Evolutionary conservation across 1,284 basidiomycete genomes (phyloP).

Genomic region (Naganishia sp.): DNA sequence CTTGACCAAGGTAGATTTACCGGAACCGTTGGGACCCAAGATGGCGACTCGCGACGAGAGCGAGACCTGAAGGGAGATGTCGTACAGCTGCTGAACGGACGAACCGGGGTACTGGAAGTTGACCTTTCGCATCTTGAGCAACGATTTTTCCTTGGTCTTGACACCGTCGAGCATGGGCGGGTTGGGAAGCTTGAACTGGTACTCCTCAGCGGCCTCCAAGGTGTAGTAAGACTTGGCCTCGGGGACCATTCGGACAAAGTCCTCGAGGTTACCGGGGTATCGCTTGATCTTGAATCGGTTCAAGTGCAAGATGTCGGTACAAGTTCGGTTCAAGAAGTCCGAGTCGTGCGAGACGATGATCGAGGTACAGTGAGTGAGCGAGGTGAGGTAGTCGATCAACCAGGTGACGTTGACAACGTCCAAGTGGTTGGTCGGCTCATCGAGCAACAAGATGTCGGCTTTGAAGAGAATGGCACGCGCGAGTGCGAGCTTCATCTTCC

Average conservation of each 20-base stretch:
- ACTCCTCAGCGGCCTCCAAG: slow-evolving; percentile 89
- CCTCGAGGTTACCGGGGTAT: slow-evolving; percentile 96
- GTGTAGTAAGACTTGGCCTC: slow-evolving; percentile 99
- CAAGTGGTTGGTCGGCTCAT: slow-evolving; percentile 98
- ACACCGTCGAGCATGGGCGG: slow-evolving; percentile 97
- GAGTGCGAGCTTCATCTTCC: slow-evolving; percentile 99
- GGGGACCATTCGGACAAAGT: slow-evolving; percentile 89
- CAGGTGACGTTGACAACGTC: slow-evolving; percentile 96
- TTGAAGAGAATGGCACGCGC: slow-evolving; percentile 99
- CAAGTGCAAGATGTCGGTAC: slow-evolving; percentile 97
- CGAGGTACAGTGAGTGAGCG: slow-evolving; percentile 86
- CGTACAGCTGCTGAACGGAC: slow-evolving; percentile 82
- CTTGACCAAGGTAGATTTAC: slow-evolving; percentile 98
- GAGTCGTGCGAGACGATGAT: slow-evolving; percentile 99
- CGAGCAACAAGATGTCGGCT: slow-evolving; percentile 93
- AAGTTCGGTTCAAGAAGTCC: slow-evolving; percentile 96
- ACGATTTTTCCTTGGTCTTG: slow-evolving; percentile 98
- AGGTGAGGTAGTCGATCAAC: slow-evolving; percentile 92
- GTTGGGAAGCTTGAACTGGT: slow-evolving; percentile 94
- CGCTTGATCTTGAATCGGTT: slow-evolving; percentile 99
- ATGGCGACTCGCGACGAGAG: slow-evolving; percentile 95
- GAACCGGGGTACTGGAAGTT: slow-evolving; percentile 93
- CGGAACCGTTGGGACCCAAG: slow-evolving; percentile 95
- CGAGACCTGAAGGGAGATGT: slow-evolving; percentile 94
- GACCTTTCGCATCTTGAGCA: slow-evolving; percentile 97